Base-by-base conservation (phyloP, 2,329 filamentous ascomycete species). In the Aaosphaeria pasadenensis region DNA sequence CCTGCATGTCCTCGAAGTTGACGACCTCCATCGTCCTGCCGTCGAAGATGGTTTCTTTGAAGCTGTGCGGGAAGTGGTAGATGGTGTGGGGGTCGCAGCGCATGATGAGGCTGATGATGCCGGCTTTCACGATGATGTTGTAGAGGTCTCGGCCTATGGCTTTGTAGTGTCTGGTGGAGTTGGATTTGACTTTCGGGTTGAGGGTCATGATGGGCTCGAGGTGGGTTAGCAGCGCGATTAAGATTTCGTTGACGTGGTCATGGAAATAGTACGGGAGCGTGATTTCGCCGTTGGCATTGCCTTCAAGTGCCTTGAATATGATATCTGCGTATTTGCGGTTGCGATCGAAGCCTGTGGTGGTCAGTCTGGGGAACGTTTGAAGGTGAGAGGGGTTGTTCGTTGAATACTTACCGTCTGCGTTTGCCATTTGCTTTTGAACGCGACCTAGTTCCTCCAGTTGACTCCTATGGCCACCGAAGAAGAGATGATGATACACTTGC, bases 1-100 rank as follows among this genome's bases (percentile, higher is more conserved):
- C 30, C 5, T 32, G 43, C 59, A 67, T 60, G 0, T 45, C 2
- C 0, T 6, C 0, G 0, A 41, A 2, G 52, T 68, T 67, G 50
- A 60, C 52, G n/a, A 52, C 58, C 4, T 62, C 49, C 58, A 62
- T 60, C 28, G 48, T 13, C 0, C 40, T 6, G 4, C 11, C 5
- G 4, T 24, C 39, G 46, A 55, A 67, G 11, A 7, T 41, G 11
- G 60, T 55, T 53, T 67, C 63, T 46, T 67, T 66, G 54, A 58
- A 56, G 0, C 55, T 33, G 11, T 61, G 62, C 1, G 43, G 39
- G 46, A 63, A 51, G 55, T 59, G 47, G 55, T 70, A 70, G 3
- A 55, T 55, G 3, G 64, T 68, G 47, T 60, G 52, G 0, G 51
- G 39, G 40, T 64, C 59, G 5, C 57, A 30, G 24, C 53, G 57